phyloP scores from a whole-genome alignment of 2,329 filamentous ascomycete genomes.

The Neurospora crassa region DNA sequence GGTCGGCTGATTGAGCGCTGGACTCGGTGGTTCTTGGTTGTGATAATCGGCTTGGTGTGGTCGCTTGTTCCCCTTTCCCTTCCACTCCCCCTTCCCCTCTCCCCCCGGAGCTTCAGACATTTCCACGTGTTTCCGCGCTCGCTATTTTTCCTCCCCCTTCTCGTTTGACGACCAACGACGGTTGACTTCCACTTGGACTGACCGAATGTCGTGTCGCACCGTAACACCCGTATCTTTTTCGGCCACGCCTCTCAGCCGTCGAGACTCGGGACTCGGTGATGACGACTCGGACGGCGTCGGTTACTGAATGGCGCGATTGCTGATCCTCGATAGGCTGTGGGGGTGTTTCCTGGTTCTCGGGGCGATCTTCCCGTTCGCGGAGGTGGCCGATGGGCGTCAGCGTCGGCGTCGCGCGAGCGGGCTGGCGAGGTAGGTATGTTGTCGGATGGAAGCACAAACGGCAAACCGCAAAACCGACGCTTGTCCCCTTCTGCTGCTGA shows the following conservation, averaged over 20 bases:
- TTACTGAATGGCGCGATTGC: neutral
- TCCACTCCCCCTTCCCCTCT: neutral
- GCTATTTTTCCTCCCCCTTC: neutral
- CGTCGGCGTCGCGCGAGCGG: neutral
- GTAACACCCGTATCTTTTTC: neutral
- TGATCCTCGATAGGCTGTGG: neutral
- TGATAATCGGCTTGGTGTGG: neutral
- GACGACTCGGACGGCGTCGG: neutral
- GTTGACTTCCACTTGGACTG: neutral
- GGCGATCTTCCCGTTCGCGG: neutral
- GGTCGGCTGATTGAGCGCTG: neutral
- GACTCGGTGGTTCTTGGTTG: neutral
- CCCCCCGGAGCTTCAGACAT: neutral
- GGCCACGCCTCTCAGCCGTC: neutral
- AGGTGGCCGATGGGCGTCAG: neutral
- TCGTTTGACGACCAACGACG: neutral
- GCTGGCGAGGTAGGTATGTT: neutral
- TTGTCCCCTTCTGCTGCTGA: neutral
- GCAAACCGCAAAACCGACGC: neutral
- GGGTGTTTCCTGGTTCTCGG: neutral
- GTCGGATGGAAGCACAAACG: neutral
- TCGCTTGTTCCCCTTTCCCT: neutral
- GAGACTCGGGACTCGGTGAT: neutral
- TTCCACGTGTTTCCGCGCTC: neutral
- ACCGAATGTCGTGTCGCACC: neutral